These are phyloP conservation scores for Tuber aestivum DNA, from an alignment of 495 filamentous ascomycete genomes.

Conservation along the genomic window DNA sequence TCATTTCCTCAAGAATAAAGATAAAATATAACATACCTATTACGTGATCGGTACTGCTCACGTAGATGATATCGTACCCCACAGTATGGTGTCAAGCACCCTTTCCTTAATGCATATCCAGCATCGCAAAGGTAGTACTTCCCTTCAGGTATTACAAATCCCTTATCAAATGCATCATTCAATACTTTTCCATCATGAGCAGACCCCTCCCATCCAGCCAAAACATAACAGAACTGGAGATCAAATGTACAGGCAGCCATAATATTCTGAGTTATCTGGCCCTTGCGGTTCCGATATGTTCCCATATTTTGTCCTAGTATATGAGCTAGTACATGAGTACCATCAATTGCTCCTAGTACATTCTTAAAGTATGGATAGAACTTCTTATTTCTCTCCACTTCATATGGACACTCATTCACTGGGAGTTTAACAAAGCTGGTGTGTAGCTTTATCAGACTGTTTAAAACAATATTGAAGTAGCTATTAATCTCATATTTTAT, in stretches of 20 bases:
- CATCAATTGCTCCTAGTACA: constrained; percentile 16
- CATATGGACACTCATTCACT: no score
- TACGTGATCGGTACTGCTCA: background rate
- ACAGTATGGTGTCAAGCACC: constrained; percentile 6
- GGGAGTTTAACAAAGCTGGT: no score
- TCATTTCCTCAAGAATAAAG: no score
- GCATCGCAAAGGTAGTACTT: constrained; percentile 26
- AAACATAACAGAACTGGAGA: constrained; percentile 12
- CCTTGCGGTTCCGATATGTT: no score
- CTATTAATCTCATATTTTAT: no score
- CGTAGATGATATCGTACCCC: constrained; percentile 14
- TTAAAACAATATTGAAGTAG: no score
- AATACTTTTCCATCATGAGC: constrained; percentile 14
- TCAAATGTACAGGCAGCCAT: constrained; percentile 15
- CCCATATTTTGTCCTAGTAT: background rate
- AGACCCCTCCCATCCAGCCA: constrained; percentile 18
- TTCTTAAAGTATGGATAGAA: constrained; percentile 28
- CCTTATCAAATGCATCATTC: constrained; percentile 1
- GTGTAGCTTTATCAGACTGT: no score
- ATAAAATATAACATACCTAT: no score
- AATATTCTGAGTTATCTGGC: constrained; percentile 12
- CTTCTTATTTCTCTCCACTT: background rate
- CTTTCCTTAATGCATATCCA: constrained; percentile 7
- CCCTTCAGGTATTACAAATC: constrained; percentile 4
- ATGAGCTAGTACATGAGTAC: constrained; percentile 20